Conservation (phyloP, 208 protist species). For the Trypanosoma cruzi region DNA sequence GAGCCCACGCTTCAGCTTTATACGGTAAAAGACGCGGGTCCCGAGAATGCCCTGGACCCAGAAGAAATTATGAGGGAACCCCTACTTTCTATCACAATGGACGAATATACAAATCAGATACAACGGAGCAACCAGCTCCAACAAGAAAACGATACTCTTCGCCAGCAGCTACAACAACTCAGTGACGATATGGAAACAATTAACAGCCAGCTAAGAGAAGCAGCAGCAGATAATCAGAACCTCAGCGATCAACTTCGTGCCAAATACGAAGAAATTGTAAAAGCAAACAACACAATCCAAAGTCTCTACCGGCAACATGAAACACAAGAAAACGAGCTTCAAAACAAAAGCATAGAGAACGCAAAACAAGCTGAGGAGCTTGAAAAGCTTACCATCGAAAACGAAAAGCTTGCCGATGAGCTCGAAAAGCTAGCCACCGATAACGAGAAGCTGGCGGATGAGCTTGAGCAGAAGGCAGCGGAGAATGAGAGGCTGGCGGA, state of each 20-base stretch:
- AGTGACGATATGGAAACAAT: constrained; percentile 21
- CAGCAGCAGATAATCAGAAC: constrained; percentile 12
- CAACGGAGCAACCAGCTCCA: constrained; percentile 23
- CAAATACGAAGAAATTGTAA: constrained; percentile 3
- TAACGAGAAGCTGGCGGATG: no score
- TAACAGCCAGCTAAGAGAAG: constrained; percentile 7
- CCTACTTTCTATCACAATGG: constrained; percentile 31
- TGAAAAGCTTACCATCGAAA: neutral
- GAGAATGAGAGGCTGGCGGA: no score
- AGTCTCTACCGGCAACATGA: constrained; percentile 3
- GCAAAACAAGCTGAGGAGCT: constrained; percentile 26
- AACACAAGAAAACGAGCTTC: constrained; percentile 23
- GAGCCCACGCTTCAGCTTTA: constrained; percentile 27
- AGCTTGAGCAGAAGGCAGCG: no score
- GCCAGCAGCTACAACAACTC: constrained; percentile 27
- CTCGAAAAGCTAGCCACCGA: constrained; percentile 26
- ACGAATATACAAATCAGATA: constrained; percentile 31
- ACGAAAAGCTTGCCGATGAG: constrained; percentile 26
- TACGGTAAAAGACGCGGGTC: neutral
- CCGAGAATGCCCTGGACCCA: constrained; percentile 1
- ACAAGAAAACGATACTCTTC: constrained; percentile 28
- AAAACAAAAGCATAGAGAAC: constrained; percentile 31
- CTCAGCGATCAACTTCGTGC: constrained; percentile 18
- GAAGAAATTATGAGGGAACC: constrained; percentile 22
- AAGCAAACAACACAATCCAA: constrained; percentile 7